Percentiles rank a stretch among this genome's conserved stretches.
Conservation (phyloP, 805 yeast species). For the Spathaspora girioi region DNA sequence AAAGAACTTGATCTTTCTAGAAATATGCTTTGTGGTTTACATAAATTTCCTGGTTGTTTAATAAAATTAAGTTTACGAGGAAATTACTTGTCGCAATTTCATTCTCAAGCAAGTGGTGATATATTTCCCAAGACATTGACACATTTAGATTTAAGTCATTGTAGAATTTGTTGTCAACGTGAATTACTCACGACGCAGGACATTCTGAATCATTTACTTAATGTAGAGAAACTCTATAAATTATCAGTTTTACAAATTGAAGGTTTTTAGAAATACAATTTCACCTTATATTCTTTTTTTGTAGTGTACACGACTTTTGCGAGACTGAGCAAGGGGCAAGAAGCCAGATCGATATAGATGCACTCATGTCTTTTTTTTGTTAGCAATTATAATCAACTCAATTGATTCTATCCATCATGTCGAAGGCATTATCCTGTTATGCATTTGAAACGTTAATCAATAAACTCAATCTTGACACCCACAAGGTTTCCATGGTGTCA, state of each 20-base stretch:
- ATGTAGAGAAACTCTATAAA: not conserved
- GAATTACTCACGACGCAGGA: not conserved
- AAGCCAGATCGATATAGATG: not conserved
- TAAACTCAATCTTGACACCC: slow-evolving; percentile 15
- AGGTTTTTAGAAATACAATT: not conserved
- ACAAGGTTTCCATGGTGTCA: slow-evolving; percentile 11
- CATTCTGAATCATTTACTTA: not conserved
- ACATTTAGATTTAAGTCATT: slow-evolving; percentile 13
- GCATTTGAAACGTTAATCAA: slow-evolving; percentile 33
- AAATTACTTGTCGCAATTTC: slow-evolving; percentile 14
- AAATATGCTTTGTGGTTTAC: slow-evolving; percentile 16
- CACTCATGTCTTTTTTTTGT: not conserved
- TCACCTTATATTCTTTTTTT: not conserved
- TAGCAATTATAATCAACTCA: not conserved
- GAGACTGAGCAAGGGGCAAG: not conserved
- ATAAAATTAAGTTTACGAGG: slow-evolving; percentile 17
- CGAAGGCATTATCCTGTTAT: slow-evolving; percentile 32
- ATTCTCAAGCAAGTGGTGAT: slow-evolving; percentile 2
- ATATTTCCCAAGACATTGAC: slow-evolving; percentile 10
- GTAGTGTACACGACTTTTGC: not conserved
- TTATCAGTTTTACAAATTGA: slow-evolving; percentile 1
- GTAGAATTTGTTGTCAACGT: slow-evolving; percentile 8
- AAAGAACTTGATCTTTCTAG: slow-evolving; percentile 20
- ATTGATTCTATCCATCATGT: slow-evolving; percentile 17
- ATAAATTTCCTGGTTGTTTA: slow-evolving; percentile 12